Evolutionary conservation across 2,329 filamentous ascomycete species (phyloP).

Genomic region (Pyrenophora seminiperda): DNA sequence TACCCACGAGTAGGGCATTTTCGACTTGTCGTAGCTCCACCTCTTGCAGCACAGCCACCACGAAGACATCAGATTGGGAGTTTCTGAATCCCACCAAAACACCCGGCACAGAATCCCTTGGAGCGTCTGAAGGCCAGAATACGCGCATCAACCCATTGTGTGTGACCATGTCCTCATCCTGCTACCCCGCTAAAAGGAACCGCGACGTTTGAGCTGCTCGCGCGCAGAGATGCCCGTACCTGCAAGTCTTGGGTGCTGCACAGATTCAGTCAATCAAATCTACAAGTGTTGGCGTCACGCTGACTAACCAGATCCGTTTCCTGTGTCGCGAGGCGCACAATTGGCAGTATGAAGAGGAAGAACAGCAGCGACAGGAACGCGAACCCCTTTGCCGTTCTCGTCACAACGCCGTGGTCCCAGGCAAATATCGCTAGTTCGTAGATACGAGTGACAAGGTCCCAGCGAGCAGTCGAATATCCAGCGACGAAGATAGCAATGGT

Average conservation of each 20-base stretch:
- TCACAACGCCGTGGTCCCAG: conserved; percentile 97
- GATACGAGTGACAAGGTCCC: conserved; percentile 94
- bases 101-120: conserved; percentile 72
- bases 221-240: conserved; percentile 86
- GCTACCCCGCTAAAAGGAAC: conserved; percentile 75
- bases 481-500: conserved; percentile 98
- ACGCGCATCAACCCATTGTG: conserved; percentile 91
- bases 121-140: conserved; percentile 94
- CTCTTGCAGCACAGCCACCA: conserved; percentile 86
- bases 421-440: conserved; percentile 98
- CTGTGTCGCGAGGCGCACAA: conserved; percentile 78
- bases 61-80: conserved; percentile 86
- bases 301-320: conserved; percentile 78
- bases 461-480: conserved; percentile 98
- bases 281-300: neutral
- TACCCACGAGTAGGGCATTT: conserved; percentile 80
- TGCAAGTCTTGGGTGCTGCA: conserved; percentile 78
- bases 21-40: conserved; percentile 77
- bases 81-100: conserved; percentile 97
- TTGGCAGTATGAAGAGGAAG: conserved; percentile 79
- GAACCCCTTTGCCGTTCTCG: conserved; percentile 85
- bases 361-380: conserved; percentile 82
- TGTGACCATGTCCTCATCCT: conserved; percentile 67
- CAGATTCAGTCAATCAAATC: conserved; percentile 13
- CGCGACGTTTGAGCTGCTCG: conserved; percentile 90